Conservation (phyloP, 805 yeast genomes). For the Nakazawaea sp. region DNA sequence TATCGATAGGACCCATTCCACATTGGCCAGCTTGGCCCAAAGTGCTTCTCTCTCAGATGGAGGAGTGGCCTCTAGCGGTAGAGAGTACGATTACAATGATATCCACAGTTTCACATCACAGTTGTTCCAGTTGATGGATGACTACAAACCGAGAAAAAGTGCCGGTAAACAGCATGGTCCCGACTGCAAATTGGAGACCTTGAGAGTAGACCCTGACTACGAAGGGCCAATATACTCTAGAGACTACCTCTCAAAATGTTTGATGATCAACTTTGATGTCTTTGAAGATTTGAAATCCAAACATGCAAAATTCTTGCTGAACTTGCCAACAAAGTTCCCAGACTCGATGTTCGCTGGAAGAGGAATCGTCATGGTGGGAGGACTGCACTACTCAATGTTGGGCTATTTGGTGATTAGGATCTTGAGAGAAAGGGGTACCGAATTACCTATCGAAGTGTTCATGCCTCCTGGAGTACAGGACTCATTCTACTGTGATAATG, state of each 20-base stretch:
- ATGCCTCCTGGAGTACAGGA: constrained; percentile 27
- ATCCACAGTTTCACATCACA: not conserved
- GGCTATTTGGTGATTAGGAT: constrained; percentile 41
- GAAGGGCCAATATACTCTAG: constrained; percentile 10
- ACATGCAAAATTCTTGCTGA: constrained; percentile 23
- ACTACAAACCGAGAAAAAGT: constrained; percentile 1
- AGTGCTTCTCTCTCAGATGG: too few species aligned
- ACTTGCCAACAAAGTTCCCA: constrained; percentile 21
- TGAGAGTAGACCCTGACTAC: constrained; percentile 11
- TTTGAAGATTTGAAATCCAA: constrained; percentile 25
- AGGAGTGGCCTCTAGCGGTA: not conserved
- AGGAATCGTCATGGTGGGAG: constrained; percentile 46
- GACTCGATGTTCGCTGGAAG: constrained; percentile 27
- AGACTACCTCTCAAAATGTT: constrained; percentile 8
- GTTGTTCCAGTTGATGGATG: constrained; percentile 2
- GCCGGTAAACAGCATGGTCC: constrained; percentile 3
- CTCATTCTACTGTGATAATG: constrained; percentile 33
- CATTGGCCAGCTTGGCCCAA: too few species aligned
- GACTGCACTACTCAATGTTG: constrained; percentile 46
- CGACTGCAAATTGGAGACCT: constrained; percentile 8
- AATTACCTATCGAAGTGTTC: constrained; percentile 45
- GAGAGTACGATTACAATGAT: constrained; percentile 3
- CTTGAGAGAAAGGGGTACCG: constrained; percentile 34
- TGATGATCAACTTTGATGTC: constrained; percentile 4
- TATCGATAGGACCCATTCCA: too few species aligned